Evolutionary conservation across 202 grass and related monocot genomes (phyloP).

Genomic region (Setaria italica): DNA sequence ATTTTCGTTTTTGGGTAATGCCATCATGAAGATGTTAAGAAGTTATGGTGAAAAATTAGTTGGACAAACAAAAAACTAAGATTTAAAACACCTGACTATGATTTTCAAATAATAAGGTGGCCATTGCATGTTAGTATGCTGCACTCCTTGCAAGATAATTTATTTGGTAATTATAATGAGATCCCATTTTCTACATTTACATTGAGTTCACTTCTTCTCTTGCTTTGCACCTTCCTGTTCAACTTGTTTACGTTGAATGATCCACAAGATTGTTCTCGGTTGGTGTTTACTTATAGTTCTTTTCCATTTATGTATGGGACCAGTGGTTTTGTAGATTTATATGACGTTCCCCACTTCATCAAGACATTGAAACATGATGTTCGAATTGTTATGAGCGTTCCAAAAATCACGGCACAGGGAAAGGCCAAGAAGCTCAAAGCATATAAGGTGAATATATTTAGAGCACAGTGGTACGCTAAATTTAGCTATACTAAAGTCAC

Average conservation of each 20-base stretch:
- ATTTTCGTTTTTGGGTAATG: constrained; percentile 15
- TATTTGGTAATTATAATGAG: not conserved
- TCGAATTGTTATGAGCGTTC: constrained; percentile 63
- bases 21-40: not conserved
- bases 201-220: constrained; percentile 13
- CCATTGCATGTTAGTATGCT: not conserved
- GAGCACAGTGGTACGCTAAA: constrained; percentile 7
- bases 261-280: constrained; percentile 35
- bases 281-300: constrained; percentile 39
- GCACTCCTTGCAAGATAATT: constrained; percentile 3
- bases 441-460: constrained; percentile 61
- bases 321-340: constrained; percentile 96
- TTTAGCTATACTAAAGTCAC: constrained; percentile 21
- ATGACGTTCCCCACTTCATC: constrained; percentile 95
- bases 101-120: not conserved
- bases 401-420: constrained; percentile 62
- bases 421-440: constrained; percentile 87
- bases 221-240: constrained; percentile 30
- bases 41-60: not conserved
- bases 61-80: not conserved
- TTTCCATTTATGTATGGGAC: constrained; percentile 48
- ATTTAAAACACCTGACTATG: not conserved
- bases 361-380: constrained; percentile 87
- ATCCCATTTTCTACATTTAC: not conserved
- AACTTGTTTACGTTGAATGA: constrained; percentile 39